Evolutionary conservation across 768 basidiomycete species (phyloP), one percentile per base, ranked within the genome.

Genomic region (Russula sp.): DNA sequence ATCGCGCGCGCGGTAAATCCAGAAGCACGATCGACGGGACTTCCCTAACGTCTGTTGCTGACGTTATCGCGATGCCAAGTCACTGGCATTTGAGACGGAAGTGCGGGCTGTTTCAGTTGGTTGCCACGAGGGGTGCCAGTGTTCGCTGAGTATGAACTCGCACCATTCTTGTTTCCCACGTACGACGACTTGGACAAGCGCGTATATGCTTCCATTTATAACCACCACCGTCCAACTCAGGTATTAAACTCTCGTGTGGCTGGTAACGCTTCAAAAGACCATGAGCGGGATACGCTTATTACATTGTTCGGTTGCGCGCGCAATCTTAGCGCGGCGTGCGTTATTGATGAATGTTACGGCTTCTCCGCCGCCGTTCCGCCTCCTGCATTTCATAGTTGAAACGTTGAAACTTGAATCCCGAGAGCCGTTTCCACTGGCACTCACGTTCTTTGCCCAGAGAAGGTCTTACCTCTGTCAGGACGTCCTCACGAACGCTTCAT

Each of bases 401-500:
- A 39, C 44, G 18, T 10, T 18, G 44, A 40, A 49, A 22, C 10
- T 8, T 48, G 40, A 34, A 8, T 20, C 0, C 39, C 32, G 8
- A 14, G 55, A 47, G 11, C 58, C 42, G 22, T 35, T 31, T 40
- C 27, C 22, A n/a, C 39, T 27, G 18, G 18, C 39, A 22, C 40
- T 31, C 54, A 42, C 54, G 42, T 49, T 32, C 31, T 39, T 50
- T 14, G 45, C 22, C n/a, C 42, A 47, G 16, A 53, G 22, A 20
- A n/a, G 31, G 31, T 18, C 48, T 37, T 55, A 14, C 42, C 37
- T 40, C 53, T 48, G 27, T 39, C 32, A 11, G 14, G 20, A 39
- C 31, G 3, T 11, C 27, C 27, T 69, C 67, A 71, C 73, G 74
- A 77, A 75, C 74, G 72, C 73, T 74, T 74, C 63, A 65, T 67